Evolutionary conservation across 1,139 yeast species (phyloP).

Genomic region (Zygosaccharomyces pseudobailii): DNA sequence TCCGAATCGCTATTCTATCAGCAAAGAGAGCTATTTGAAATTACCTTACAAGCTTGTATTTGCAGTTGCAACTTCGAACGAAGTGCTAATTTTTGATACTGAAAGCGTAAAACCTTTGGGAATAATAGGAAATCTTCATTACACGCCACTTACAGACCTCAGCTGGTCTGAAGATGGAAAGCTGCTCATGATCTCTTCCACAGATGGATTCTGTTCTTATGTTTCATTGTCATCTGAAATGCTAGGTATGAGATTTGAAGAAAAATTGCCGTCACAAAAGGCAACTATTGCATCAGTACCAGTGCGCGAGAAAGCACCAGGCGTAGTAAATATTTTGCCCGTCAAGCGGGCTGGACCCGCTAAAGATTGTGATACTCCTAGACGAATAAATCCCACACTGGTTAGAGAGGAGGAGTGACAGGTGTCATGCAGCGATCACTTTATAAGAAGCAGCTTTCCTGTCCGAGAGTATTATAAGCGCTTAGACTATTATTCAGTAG

Average conservation of each 20-base stretch:
- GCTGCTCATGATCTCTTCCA: constrained; percentile 71
- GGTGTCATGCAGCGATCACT: too few relatives aligned
- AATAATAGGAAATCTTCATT: constrained; percentile 72
- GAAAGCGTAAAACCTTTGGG: constrained; percentile 65
- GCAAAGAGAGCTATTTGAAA: constrained; percentile 32
- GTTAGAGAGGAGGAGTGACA: background rate
- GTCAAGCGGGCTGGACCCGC: constrained; percentile 15
- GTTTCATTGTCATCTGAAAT: constrained; percentile 48
- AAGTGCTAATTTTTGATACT: constrained; percentile 81
- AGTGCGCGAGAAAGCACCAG: constrained; percentile 1
- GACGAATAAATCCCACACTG: background rate
- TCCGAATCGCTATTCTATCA: constrained; percentile 53
- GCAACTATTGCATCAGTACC: background rate
- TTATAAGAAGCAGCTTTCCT: too few relatives aligned
- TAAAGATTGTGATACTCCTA: background rate
- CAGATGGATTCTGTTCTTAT: constrained; percentile 88
- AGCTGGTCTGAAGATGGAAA: constrained; percentile 79
- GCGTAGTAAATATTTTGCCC: constrained; percentile 22
- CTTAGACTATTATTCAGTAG: too few relatives aligned
- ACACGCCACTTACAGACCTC: constrained; percentile 81
- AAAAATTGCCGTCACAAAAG: background rate
- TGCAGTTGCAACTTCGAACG: constrained; percentile 91
- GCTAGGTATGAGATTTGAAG: constrained; percentile 44
- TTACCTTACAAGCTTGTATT: constrained; percentile 76
- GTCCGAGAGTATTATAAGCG: rapidly evolving